Conservation (phyloP, 352 stramenopile species). For the Phytophthora palmivora region DNA sequence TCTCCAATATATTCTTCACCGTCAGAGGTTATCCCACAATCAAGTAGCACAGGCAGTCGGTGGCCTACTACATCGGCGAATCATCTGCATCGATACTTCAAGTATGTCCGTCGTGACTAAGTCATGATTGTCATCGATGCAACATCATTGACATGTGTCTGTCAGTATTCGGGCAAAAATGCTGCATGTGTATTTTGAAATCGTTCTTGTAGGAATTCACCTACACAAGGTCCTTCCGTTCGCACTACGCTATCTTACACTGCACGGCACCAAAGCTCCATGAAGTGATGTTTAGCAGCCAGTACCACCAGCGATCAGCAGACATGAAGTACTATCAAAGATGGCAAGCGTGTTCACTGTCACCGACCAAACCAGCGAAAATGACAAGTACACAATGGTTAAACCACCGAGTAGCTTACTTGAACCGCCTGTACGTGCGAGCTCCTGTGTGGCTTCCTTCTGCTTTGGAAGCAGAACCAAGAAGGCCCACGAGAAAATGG, state of each 20-base stretch:
- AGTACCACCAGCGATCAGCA: conserved; percentile 16
- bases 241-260: neutral
- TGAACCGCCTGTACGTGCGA: conserved; percentile 14
- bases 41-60: neutral
- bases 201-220: neutral
- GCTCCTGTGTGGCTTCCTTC: conserved; percentile 23
- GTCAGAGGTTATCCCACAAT: conserved; percentile 1
- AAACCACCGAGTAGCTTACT: conserved; percentile 16
- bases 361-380: conserved; percentile 26
- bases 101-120: neutral
- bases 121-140: neutral
- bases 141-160: neutral
- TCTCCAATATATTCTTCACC: neutral
- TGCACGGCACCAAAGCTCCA: too few relatives aligned
- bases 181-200: neutral
- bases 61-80: conserved; percentile 1
- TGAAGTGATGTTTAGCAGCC: conserved; percentile 7
- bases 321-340: conserved; percentile 27
- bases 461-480: conserved; percentile 23
- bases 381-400: conserved; percentile 16
- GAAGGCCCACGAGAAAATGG: conserved; percentile 28
- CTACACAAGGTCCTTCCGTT: neutral
- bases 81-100: neutral
- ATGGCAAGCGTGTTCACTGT: conserved; percentile 27
- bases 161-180: conserved; percentile 2